A percentile compares a stretch with the other conserved stretches of the same genome.
These are phyloP conservation scores for Trichosporon ovoides DNA, from an alignment of 1,284 basidiomycete genomes.

Conservation along the genomic window DNA sequence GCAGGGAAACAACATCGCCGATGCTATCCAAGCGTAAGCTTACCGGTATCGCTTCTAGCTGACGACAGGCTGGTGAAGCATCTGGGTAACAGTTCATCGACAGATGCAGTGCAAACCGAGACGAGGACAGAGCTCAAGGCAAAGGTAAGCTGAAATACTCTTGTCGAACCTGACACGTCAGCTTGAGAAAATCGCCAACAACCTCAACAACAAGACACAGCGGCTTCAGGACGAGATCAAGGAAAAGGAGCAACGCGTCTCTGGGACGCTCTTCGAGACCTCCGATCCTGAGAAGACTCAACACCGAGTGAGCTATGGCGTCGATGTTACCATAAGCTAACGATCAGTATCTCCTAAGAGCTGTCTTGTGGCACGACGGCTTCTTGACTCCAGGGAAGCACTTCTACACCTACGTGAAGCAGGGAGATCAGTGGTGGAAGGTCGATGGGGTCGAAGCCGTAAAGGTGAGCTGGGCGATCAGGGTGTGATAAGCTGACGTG, in stretches of 20 bases:
- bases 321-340: not conserved
- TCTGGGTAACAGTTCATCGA: not conserved
- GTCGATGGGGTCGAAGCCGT: constrained; percentile 32
- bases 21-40: constrained; percentile 11
- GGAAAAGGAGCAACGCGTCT: constrained; percentile 18
- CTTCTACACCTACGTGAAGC: constrained; percentile 34
- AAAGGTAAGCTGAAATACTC: constrained; percentile 21
- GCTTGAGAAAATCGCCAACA: constrained; percentile 10
- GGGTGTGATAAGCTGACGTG: constrained; percentile 2
- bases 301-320: constrained; percentile 24
- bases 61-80: constrained; percentile 30
- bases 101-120: constrained; percentile 19
- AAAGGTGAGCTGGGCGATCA: constrained; percentile 18
- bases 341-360: constrained; percentile 31
- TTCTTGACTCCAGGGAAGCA: constrained; percentile 32
- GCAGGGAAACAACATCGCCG: constrained; percentile 13
- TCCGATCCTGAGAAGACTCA: constrained; percentile 30
- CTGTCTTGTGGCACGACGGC: constrained; percentile 40
- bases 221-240: constrained; percentile 27
- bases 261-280: constrained; percentile 30
- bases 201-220: constrained; percentile 23
- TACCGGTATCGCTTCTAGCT: not conserved
- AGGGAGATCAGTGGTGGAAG: constrained; percentile 38
- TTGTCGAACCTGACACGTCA: not conserved
- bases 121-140: constrained; percentile 27